Base-by-base conservation (phyloP, 176 grass and related monocot species). In the Hordeum vulgare region DNA sequence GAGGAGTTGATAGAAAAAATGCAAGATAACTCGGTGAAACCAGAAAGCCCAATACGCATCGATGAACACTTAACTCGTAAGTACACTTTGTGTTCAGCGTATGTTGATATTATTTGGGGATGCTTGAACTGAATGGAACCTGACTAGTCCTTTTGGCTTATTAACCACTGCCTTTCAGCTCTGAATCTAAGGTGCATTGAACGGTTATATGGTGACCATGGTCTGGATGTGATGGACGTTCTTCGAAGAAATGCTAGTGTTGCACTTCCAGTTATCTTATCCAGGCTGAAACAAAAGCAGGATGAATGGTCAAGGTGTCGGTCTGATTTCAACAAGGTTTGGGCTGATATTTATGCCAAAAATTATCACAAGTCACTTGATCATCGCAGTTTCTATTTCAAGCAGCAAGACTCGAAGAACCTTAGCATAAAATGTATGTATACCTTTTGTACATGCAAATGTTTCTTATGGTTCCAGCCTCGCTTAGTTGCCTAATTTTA, bases 341-440 rank as follows among this genome's bases (percentile, higher is more conserved):
- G 96, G 96, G 91, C 93, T 26, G 96, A 99, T 84, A 93, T 99
- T 76, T 99, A 96, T 86, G 87, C 91, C 62, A 99, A 99, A 71
- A 99, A 99, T 75, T 99, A 96, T 85, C 96, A 95, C 71, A 99
- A 99, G 84, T 99, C 96, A 69, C 93, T 99, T 64, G 96, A 99
- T 29, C 96, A 99, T 70, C 89, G 96, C 78, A 96, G 96, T 90
- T 99, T 99, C 87, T 95, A 95, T 89, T 99, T 99, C 89, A 99
- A 99, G 85, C 96, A 99, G 89, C 93, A 99, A 84, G 96, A 99
- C 80, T 84, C 94, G 27, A 99, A 99, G 91, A 99, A 83, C 66
- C 91, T 99, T 70, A 92, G 93, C 80, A 88, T 86, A 88, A 99
- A 96, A 89, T 92, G 96, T 98, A 86, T 56, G 67, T 68, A 86